Evolutionary conservation across 371 early-diverging fungal species (phyloP).

Genomic region (Haplosporangium sp.): DNA sequence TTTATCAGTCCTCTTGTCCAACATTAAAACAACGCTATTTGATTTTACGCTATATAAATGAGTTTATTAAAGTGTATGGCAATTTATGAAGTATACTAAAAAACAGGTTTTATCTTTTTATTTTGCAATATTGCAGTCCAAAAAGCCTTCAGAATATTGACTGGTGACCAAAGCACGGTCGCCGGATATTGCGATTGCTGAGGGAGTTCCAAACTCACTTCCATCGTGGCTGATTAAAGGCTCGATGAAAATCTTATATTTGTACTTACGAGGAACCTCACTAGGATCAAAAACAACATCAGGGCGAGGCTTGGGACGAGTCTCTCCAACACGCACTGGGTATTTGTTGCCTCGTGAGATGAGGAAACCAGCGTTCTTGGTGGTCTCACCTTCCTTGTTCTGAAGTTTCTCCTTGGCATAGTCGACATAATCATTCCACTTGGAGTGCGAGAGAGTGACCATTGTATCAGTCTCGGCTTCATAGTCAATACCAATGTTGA

Average conservation of each 20-base stretch:
- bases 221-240: conserved; percentile 45
- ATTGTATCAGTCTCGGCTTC: conserved; percentile 27
- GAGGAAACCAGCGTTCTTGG: conserved; percentile 37
- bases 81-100: no score
- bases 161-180: conserved; percentile 42
- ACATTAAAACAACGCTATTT: no score
- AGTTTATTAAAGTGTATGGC: background rate
- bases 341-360: conserved; percentile 34
- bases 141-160: conserved; percentile 38
- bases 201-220: conserved; percentile 44
- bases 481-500: conserved; percentile 48
- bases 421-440: conserved; percentile 46
- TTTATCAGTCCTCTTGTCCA: background rate
- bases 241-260: conserved; percentile 43
- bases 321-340: conserved; percentile 46
- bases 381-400: conserved; percentile 17
- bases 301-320: conserved; percentile 49
- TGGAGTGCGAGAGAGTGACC: conserved; percentile 37
- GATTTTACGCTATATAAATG: no score
- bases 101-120: background rate
- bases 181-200: conserved; percentile 34
- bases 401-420: conserved; percentile 35
- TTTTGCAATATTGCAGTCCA: conserved; percentile 32
- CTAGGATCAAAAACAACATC: conserved; percentile 40
- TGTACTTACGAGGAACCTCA: conserved; percentile 32